These are phyloP conservation scores for Neoconidiobolus thromboides DNA, from an alignment of 371 early-diverging fungal species.

Conservation along the genomic window DNA sequence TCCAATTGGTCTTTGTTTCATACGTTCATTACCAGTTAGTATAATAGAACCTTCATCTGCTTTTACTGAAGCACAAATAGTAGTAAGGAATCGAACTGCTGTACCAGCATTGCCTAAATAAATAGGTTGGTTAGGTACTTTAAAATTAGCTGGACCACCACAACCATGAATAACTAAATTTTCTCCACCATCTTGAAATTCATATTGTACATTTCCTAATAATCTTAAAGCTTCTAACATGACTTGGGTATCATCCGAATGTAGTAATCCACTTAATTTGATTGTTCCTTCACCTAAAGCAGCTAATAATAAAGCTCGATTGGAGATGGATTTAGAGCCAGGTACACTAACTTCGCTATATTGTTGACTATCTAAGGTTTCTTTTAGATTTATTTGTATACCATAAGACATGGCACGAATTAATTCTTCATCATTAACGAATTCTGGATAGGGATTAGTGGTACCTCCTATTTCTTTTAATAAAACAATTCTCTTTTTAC, in stretches of 20 bases:
- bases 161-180: conserved; percentile 69
- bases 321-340: conserved; percentile 93
- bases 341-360: conserved; percentile 54
- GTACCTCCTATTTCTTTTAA: conserved; percentile 69
- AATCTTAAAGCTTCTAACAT: conserved; percentile 84
- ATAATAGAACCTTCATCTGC: conserved; percentile 23
- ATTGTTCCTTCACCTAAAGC: conserved; percentile 74
- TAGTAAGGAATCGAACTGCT: conserved; percentile 87
- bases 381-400: conserved; percentile 34
- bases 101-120: conserved; percentile 97
- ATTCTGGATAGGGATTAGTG: conserved; percentile 57
- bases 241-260: conserved; percentile 94
- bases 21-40: conserved; percentile 90
- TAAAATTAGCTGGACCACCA: conserved; percentile 51
- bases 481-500: conserved; percentile 82
- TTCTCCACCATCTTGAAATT: conserved; percentile 85
- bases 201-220: conserved; percentile 65
- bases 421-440: conserved; percentile 67
- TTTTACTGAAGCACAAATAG: conserved; percentile 62
- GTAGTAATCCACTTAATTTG: conserved; percentile 68
- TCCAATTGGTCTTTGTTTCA: conserved; percentile 91
- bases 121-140: conserved; percentile 56
- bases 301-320: conserved; percentile 83
- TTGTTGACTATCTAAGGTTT: neutral
- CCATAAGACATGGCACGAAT: conserved; percentile 60